Percentiles rank a stretch among this genome's conserved stretches.
Evolutionary conservation across 2,329 filamentous ascomycete genomes (phyloP).

Genomic region (Paecilomyces sp.): DNA sequence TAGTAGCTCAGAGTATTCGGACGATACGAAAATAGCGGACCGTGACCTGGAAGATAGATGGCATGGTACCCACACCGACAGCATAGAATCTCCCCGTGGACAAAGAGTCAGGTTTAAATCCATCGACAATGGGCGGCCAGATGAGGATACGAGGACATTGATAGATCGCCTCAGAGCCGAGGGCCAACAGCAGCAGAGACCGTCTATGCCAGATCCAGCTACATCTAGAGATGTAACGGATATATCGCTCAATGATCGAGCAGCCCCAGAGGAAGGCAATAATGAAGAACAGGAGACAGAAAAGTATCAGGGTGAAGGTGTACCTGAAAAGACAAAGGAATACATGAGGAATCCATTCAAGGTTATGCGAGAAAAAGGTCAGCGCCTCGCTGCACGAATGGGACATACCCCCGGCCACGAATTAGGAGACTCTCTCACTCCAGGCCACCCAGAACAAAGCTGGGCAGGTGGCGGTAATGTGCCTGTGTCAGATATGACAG

Average conservation of each 20-base stretch:
- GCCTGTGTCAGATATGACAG: conserved; percentile 19
- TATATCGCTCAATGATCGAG: background rate
- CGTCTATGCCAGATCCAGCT: background rate
- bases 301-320: background rate
- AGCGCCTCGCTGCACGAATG: conserved; percentile 10
- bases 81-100: background rate
- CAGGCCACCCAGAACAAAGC: conserved; percentile 16
- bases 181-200: background rate
- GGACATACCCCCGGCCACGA: conserved; percentile 12
- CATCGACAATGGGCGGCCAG: background rate
- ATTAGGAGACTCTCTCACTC: conserved; percentile 19
- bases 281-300: background rate
- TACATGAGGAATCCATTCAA: background rate
- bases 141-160: background rate
- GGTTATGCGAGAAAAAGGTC: background rate
- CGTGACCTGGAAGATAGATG: background rate
- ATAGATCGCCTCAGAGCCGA: background rate
- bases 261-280: background rate
- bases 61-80: background rate
- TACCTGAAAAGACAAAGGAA: background rate
- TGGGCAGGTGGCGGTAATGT: conserved; percentile 19
- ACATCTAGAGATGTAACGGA: background rate
- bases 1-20: background rate
- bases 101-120: background rate
- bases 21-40: background rate